Conservation (phyloP, 352 stramenopile genomes). For the Phytophthora rubi region DNA sequence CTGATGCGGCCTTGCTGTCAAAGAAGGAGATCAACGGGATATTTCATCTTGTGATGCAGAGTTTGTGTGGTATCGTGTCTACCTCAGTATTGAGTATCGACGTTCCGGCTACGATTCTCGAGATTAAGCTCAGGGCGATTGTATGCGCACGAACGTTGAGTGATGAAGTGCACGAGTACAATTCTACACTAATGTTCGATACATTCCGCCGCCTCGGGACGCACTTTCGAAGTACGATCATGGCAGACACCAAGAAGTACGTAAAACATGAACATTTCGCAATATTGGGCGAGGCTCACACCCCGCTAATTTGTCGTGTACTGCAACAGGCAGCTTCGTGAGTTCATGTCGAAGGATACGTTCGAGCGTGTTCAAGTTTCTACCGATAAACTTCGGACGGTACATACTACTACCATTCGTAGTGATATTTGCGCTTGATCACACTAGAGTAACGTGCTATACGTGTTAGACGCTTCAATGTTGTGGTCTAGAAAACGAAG, state of each 20-base stretch:
- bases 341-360: conserved; percentile 73
- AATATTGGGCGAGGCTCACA: background rate
- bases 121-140: conserved; percentile 73
- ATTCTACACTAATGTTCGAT: conserved; percentile 66
- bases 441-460: background rate
- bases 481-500: conserved; percentile 62
- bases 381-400: conserved; percentile 47
- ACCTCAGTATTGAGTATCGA: conserved; percentile 68
- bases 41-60: conserved; percentile 82
- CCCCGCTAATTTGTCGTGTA: background rate
- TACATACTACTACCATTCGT: conserved; percentile 21
- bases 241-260: conserved; percentile 71
- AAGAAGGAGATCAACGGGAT: conserved; percentile 88
- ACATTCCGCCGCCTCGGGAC: conserved; percentile 66
- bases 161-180: conserved; percentile 82
- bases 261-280: conserved; percentile 1
- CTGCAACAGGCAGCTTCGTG: conserved; percentile 55
- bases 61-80: conserved; percentile 71
- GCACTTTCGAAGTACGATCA: conserved; percentile 66
- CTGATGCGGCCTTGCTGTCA: conserved; percentile 67
- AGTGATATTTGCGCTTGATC: background rate
- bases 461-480: conserved; percentile 43
- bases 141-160: conserved; percentile 63
- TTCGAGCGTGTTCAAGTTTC: conserved; percentile 67
- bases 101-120: conserved; percentile 58